Conservation (phyloP, 2,329 filamentous ascomycete genomes). For the Colletotrichum falcatum region DNA sequence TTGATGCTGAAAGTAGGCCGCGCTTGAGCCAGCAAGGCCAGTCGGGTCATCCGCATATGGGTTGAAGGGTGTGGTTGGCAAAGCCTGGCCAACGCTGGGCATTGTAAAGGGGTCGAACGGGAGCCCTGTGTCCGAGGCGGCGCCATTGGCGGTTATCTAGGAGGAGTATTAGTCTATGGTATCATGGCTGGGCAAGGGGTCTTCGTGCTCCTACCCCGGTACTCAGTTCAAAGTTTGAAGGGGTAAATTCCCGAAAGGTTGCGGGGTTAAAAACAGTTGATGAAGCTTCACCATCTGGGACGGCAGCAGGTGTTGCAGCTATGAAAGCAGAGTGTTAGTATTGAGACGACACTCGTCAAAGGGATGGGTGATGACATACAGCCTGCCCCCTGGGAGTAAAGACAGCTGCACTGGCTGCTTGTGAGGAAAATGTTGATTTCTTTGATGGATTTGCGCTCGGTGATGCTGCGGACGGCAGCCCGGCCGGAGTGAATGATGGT, state of each 20-base stretch:
- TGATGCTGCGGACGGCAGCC: constrained; percentile 47
- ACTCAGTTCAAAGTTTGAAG: constrained; percentile 65
- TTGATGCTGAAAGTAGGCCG: constrained; percentile 75
- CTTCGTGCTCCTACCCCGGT: constrained; percentile 61
- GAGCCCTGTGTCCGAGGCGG: constrained; percentile 60
- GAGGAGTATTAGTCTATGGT: constrained; percentile 1
- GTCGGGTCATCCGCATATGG: constrained; percentile 83
- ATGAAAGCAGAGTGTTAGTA: not conserved
- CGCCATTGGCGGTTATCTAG: constrained; percentile 60
- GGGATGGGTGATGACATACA: constrained; percentile 47
- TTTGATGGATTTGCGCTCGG: constrained; percentile 60
- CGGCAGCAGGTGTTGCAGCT: constrained; percentile 37
- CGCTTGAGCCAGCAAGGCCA: constrained; percentile 65
- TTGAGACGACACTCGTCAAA: not conserved
- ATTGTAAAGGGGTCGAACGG: constrained; percentile 75
- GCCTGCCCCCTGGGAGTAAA: constrained; percentile 79
- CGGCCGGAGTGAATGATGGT: constrained; percentile 87
- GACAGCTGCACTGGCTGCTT: constrained; percentile 88
- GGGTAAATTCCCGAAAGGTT: constrained; percentile 70
- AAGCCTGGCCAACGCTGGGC: constrained; percentile 63
- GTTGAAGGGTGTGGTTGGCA: constrained; percentile 69
- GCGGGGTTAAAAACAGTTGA: constrained; percentile 66
- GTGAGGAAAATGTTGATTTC: constrained; percentile 85
- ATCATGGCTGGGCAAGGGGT: not conserved
- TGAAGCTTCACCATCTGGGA: constrained; percentile 54